phyloP scores from a whole-genome alignment of 345 rosid species.

The Garcia nutans region DNA sequence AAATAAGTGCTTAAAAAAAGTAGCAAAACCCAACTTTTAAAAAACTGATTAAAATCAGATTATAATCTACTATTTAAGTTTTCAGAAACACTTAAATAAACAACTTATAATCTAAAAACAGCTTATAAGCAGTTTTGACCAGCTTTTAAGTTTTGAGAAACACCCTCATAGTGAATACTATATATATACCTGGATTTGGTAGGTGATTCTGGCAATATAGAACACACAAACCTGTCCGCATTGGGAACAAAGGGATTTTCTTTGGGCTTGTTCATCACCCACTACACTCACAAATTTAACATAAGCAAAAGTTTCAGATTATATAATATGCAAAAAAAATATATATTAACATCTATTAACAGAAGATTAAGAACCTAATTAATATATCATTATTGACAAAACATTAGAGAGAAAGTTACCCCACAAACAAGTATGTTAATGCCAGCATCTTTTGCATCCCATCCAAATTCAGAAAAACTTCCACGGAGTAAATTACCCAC shows the following conservation, averaged over 20 bases:
- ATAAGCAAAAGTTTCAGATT: not conserved
- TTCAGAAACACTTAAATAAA: no score
- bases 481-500: not conserved
- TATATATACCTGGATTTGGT: slow-evolving; percentile 14
- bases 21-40: no score
- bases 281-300: not conserved
- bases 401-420: not conserved
- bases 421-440: slow-evolving; percentile 18
- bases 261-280: not conserved
- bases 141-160: no score
- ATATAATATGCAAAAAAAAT: not conserved
- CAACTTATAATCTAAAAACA: no score
- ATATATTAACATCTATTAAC: not conserved
- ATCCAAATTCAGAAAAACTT: slow-evolving; percentile 23
- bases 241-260: not conserved
- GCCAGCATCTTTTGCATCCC: slow-evolving; percentile 29
- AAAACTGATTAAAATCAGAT: no score
- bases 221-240: slow-evolving; percentile 24
- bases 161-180: no score
- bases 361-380: not conserved
- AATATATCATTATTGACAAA: no score
- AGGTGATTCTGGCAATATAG: slow-evolving; percentile 23
- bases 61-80: no score
- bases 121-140: no score
- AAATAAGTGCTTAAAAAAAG: no score